phyloP scores from a whole-genome alignment of 2,329 filamentous ascomycete genomes.

The Helotiales sp. region DNA sequence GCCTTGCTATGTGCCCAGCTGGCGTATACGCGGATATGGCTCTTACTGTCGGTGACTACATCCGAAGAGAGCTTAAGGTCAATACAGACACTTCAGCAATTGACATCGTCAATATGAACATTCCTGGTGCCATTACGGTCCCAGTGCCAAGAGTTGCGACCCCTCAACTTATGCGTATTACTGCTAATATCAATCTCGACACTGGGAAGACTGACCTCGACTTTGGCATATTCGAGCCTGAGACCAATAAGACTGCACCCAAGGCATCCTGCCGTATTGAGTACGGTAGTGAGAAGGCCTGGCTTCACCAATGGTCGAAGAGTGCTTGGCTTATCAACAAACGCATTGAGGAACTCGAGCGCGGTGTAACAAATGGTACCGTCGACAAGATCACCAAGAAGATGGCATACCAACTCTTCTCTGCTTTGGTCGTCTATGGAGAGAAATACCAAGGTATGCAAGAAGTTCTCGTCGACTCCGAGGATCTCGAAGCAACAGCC shows the following conservation, averaged over 20 bases:
- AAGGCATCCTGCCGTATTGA: background rate
- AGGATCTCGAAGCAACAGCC: slow-evolving; percentile 38
- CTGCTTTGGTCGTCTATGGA: slow-evolving; percentile 31
- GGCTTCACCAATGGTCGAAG: background rate
- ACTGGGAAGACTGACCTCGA: background rate
- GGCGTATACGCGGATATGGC: slow-evolving; percentile 60
- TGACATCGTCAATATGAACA: slow-evolving; percentile 66
- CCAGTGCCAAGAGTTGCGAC: background rate
- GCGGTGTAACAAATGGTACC: background rate
- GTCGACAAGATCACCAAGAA: slow-evolving; percentile 33
- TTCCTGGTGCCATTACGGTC: slow-evolving; percentile 59
- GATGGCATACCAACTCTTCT: slow-evolving; percentile 33
- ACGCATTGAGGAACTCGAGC: background rate
- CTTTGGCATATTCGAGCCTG: background rate
- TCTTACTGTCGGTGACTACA: slow-evolving; percentile 64
- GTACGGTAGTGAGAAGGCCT: background rate
- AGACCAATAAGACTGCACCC: background rate
- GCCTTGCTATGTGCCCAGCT: slow-evolving; percentile 53
- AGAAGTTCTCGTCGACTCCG: slow-evolving; percentile 28
- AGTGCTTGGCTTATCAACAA: background rate
- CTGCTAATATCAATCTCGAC: background rate
- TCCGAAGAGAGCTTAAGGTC: slow-evolving; percentile 37
- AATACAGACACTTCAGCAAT: slow-evolving; percentile 58
- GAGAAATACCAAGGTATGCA: slow-evolving; percentile 30
- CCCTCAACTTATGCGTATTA: background rate